Conservation (phyloP, 768 basidiomycete genomes). For the Dentipellis sp. region DNA sequence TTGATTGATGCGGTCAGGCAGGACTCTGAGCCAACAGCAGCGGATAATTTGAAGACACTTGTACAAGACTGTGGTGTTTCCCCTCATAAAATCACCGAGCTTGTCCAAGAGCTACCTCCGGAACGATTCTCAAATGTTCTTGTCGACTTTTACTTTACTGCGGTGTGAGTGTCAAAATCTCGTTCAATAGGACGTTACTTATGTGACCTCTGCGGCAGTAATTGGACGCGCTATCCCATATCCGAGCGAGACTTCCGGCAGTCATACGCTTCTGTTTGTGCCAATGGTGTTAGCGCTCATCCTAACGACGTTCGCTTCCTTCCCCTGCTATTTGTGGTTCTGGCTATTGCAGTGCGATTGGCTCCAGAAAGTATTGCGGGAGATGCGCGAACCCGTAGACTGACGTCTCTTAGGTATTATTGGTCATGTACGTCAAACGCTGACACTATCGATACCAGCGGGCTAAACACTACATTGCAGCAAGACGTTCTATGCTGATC, state of each 20-base stretch:
- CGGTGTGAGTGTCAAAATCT: constrained; percentile 41
- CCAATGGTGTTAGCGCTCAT: constrained; percentile 55
- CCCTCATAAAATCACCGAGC: constrained; percentile 83
- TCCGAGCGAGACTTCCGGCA: constrained; percentile 76
- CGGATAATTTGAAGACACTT: constrained; percentile 75
- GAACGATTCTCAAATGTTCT: constrained; percentile 65
- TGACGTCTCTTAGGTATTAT: constrained; percentile 85
- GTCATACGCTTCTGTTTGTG: constrained; percentile 55
- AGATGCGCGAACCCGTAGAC: constrained; percentile 61
- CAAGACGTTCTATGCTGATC: constrained; percentile 79
- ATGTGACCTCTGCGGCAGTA: constrained; percentile 34
- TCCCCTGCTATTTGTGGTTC: constrained; percentile 86
- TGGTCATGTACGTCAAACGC: constrained; percentile 76
- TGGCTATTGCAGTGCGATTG: constrained; percentile 79
- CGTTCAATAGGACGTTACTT: not conserved
- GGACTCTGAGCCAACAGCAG: constrained; percentile 43
- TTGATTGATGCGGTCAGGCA: constrained; percentile 34
- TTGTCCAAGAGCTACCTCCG: constrained; percentile 83
- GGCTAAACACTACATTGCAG: constrained; percentile 30
- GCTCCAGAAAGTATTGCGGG: constrained; percentile 82
- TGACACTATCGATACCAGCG: constrained; percentile 1
- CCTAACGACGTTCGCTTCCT: constrained; percentile 77
- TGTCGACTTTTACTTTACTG: constrained; percentile 72
- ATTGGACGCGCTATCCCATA: constrained; percentile 90
- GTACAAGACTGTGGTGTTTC: constrained; percentile 91